Percentiles rank a stretch among this genome's conserved stretches.
phyloP scores from a whole-genome alignment of 192 early-diverging fungal species.

The Chytriomyces confervae region DNA sequence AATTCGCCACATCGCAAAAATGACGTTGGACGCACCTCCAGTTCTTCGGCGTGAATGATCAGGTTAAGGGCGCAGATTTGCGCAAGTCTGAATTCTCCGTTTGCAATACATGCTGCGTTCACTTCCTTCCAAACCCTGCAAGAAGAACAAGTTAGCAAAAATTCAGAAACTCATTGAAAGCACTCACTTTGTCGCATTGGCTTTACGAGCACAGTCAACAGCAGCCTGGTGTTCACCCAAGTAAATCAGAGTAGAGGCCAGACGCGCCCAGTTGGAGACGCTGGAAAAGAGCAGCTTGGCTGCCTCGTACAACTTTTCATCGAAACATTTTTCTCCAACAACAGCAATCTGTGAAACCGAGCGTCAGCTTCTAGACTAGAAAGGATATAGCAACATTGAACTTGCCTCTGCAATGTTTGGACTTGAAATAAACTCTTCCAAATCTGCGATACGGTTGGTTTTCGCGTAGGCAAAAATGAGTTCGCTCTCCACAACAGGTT shows the following conservation, averaged over 20 bases:
- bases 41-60: slow-evolving; percentile 97
- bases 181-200: slow-evolving; percentile 83
- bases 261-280: slow-evolving; percentile 96
- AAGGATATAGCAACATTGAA: background rate
- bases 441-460: slow-evolving; percentile 85
- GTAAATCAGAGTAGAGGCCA: slow-evolving; percentile 95
- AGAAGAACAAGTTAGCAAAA: background rate
- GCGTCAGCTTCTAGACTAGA: background rate
- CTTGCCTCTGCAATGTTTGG: slow-evolving; percentile 94
- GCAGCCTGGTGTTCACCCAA: slow-evolving; percentile 94
- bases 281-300: slow-evolving; percentile 94
- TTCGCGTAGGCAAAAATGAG: slow-evolving; percentile 95
- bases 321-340: slow-evolving; percentile 96
- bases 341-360: slow-evolving; percentile 58
- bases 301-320: slow-evolving; percentile 87
- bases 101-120: slow-evolving; percentile 92
- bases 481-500: slow-evolving; percentile 95
- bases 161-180: slow-evolving; percentile 34
- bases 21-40: slow-evolving; percentile 57
- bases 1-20: slow-evolving; percentile 4
- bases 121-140: slow-evolving; percentile 98
- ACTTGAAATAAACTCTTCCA: slow-evolving; percentile 90
- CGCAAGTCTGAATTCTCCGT: slow-evolving; percentile 94
- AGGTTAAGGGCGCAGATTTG: slow-evolving; percentile 98
- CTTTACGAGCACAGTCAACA: slow-evolving; percentile 98